Evolutionary conservation across 2,329 filamentous ascomycete genomes (phyloP).

Genomic region (Nannizziopsis arthrosporioides): DNA sequence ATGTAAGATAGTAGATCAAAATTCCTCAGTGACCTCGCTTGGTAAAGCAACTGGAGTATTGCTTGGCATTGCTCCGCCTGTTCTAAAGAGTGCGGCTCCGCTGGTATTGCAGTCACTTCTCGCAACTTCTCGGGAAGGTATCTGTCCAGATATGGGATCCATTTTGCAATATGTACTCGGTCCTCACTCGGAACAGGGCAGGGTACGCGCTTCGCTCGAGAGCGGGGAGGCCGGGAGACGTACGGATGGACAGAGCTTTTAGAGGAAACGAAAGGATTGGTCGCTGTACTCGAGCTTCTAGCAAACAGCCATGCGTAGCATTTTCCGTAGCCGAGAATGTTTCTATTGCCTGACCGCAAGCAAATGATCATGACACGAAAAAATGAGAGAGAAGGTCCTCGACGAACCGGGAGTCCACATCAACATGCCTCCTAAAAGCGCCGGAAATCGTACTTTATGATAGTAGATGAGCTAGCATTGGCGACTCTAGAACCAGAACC

Average conservation of each 20-base stretch:
- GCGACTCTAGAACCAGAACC: no score
- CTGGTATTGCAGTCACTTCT: neutral
- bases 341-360: slow-evolving; percentile 25
- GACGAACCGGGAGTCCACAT: slow-evolving; percentile 12
- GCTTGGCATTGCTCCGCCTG: slow-evolving; percentile 20
- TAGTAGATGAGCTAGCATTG: no score
- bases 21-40: slow-evolving; percentile 21
- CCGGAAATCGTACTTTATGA: no score
- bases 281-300: neutral
- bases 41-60: slow-evolving; percentile 24
- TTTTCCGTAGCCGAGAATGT: slow-evolving; percentile 10
- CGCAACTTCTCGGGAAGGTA: slow-evolving; percentile 22
- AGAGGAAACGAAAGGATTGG: neutral
- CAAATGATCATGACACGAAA: slow-evolving; percentile 35
- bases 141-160: slow-evolving; percentile 27
- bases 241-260: neutral
- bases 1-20: slow-evolving; percentile 32
- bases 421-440: no score
- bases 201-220: slow-evolving; percentile 8
- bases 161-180: slow-evolving; percentile 21
- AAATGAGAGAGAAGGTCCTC: slow-evolving; percentile 14
- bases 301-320: neutral
- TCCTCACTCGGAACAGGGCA: slow-evolving; percentile 17
- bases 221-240: slow-evolving; percentile 5
- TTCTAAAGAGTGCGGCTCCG: slow-evolving; percentile 10